Conservation (phyloP, 2,329 filamentous ascomycete species). For the Fusarium chlamydosporum region DNA sequence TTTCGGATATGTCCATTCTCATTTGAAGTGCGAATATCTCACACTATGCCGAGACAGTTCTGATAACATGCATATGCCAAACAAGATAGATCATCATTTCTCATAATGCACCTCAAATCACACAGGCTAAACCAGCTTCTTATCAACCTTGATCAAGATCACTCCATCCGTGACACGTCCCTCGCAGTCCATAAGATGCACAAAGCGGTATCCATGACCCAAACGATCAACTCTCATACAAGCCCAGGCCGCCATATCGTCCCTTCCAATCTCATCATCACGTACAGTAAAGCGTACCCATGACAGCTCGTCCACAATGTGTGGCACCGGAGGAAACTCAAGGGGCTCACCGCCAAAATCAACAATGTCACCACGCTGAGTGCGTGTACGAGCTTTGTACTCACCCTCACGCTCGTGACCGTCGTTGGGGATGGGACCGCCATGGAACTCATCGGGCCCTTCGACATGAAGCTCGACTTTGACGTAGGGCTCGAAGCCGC, state of each 20-base stretch:
- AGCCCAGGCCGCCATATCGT: slow-evolving; percentile 88
- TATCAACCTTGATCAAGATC: slow-evolving; percentile 81
- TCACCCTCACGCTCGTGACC: slow-evolving; percentile 60
- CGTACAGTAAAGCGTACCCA: slow-evolving; percentile 89
- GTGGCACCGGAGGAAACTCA: slow-evolving; percentile 67
- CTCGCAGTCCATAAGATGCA: slow-evolving; percentile 79
- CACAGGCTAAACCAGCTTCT: slow-evolving; percentile 59
- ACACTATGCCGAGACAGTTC: not conserved
- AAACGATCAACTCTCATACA: slow-evolving; percentile 88
- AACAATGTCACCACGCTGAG: slow-evolving; percentile 69
- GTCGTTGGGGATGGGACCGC: slow-evolving; percentile 57
- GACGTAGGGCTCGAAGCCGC: slow-evolving; percentile 82
- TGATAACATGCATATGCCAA: slow-evolving; percentile 6
- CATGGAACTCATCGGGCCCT: slow-evolving; percentile 64
- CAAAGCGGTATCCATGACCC: slow-evolving; percentile 79
- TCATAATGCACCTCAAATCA: slow-evolving; percentile 20
- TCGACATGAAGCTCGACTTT: slow-evolving; percentile 89
- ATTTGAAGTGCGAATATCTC: not conserved
- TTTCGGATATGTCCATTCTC: not conserved
- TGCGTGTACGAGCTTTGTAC: slow-evolving; percentile 72
- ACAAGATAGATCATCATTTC: slow-evolving; percentile 2
- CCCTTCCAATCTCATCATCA: slow-evolving; percentile 84
- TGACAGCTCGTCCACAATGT: slow-evolving; percentile 76
- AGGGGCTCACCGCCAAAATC: slow-evolving; percentile 74
- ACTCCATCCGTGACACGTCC: slow-evolving; percentile 76